Conservation (phyloP, 495 filamentous ascomycete genomes). For the Lasiosphaeria hispida region DNA sequence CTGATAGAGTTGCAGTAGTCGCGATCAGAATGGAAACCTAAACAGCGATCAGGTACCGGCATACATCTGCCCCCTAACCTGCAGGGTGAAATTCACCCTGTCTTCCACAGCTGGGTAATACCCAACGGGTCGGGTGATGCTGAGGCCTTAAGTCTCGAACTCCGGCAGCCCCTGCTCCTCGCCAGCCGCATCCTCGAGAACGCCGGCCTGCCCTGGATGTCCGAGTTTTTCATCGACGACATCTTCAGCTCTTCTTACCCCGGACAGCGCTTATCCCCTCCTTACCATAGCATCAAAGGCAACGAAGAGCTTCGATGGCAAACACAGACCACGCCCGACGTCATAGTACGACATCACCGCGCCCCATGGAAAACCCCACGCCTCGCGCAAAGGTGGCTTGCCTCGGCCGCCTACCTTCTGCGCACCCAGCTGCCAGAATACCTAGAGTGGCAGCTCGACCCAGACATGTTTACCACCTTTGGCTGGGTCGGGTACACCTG, state of each 20-base stretch:
- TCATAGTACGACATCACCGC: conserved; percentile 30
- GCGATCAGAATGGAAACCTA: neutral
- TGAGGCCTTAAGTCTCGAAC: conserved; percentile 19
- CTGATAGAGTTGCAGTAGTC: neutral
- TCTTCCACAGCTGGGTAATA: conserved; percentile 33
- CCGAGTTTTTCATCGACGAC: conserved; percentile 38
- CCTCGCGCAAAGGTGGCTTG: conserved; percentile 22
- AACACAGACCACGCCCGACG: conserved; percentile 11
- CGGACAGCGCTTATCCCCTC: conserved; percentile 18
- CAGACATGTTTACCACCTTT: conserved; percentile 27
- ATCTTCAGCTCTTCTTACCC: conserved; percentile 33
- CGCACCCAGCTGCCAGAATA: conserved; percentile 18
- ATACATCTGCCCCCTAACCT: conserved; percentile 21
- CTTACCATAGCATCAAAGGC: too few species aligned
- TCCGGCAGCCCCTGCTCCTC: conserved; percentile 29
- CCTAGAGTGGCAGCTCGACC: conserved; percentile 36
- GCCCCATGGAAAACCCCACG: conserved; percentile 24
- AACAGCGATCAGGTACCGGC: neutral
- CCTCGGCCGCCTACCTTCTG: conserved; percentile 19
- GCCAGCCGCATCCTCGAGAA: conserved; percentile 35
- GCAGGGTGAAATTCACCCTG: conserved; percentile 30
- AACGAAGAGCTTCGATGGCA: neutral
- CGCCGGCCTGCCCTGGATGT: conserved; percentile 34
- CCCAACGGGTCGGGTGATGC: conserved; percentile 9
- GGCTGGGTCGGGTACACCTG: conserved; percentile 43